phyloP scores from a whole-genome alignment of 2,329 filamentous ascomycete genomes.

The Paraconiothyrium brasiliense region DNA sequence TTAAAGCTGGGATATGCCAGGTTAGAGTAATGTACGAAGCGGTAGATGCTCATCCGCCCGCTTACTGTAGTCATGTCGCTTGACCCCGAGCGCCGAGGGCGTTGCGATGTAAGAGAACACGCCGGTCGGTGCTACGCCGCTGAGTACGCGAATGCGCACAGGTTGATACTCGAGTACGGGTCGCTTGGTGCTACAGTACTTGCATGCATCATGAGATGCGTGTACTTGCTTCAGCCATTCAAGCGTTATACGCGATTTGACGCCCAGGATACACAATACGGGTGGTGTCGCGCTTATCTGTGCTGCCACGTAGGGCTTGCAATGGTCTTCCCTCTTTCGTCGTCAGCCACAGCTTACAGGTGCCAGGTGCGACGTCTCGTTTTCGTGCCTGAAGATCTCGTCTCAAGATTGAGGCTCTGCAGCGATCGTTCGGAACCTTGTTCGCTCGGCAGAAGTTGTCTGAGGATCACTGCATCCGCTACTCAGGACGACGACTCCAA shows the following conservation, averaged over 20 bases:
- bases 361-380: neutral
- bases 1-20: neutral
- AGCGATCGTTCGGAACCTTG: neutral
- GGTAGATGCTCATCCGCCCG: neutral
- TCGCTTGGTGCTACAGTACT: neutral
- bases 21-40: neutral
- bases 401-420: conserved; percentile 2
- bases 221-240: neutral
- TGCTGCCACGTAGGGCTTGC: neutral
- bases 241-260: neutral
- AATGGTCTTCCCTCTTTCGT: neutral
- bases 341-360: neutral
- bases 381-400: conserved; percentile 1
- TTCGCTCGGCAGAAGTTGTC: neutral
- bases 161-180: neutral
- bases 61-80: neutral
- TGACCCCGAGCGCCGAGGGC: neutral
- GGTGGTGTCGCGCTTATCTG: neutral
- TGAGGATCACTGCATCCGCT: neutral
- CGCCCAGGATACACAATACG: neutral
- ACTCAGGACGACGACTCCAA: neutral
- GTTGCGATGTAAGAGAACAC: neutral
- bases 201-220: neutral
- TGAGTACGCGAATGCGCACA: conserved; percentile 6
- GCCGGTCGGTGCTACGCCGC: neutral